Conservation (phyloP, 495 filamentous ascomycete genomes). For the Cairneyella variabilis region DNA sequence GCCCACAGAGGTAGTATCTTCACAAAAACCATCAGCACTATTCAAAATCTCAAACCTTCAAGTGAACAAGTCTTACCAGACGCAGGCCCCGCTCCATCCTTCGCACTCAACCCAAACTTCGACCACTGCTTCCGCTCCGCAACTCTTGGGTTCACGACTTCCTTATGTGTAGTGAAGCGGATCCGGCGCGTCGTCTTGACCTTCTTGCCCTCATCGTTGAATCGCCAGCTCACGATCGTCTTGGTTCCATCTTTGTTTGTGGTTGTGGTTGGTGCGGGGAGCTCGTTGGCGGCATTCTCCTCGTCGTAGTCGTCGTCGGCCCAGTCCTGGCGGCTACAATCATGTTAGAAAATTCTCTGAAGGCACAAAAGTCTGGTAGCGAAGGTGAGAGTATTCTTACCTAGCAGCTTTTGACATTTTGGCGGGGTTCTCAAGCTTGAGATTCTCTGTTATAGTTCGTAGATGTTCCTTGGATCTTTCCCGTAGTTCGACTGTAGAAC, state of each 20-base stretch:
- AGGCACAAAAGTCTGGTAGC: neutral
- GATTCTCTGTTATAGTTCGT: too few species aligned
- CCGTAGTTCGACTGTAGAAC: too few species aligned
- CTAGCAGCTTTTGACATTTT: slow-evolving; percentile 28
- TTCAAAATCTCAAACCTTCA: too few species aligned
- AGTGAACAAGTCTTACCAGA: too few species aligned
- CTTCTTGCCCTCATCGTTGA: slow-evolving; percentile 91
- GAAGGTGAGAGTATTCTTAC: slow-evolving; percentile 13
- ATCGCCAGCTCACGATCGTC: slow-evolving; percentile 84
- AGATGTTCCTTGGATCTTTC: too few species aligned
- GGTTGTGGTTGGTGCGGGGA: slow-evolving; percentile 81
- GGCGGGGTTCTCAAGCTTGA: slow-evolving; percentile 2
- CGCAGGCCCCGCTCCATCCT: slow-evolving; percentile 67
- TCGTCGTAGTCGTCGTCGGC: slow-evolving; percentile 93
- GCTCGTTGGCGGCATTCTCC: slow-evolving; percentile 65
- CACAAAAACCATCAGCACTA: too few species aligned
- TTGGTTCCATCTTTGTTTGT: slow-evolving; percentile 97
- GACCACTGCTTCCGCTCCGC: slow-evolving; percentile 87
- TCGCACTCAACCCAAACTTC: slow-evolving; percentile 75
- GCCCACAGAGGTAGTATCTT: slow-evolving; percentile 87
- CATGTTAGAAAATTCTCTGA: slow-evolving; percentile 1
- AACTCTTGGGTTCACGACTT: slow-evolving; percentile 93
- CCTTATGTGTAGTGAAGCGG: slow-evolving; percentile 80
- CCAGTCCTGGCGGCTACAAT: slow-evolving; percentile 61
- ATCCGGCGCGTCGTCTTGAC: slow-evolving; percentile 95